Percentiles rank a stretch among this genome's conserved stretches.
Evolutionary conservation across 768 basidiomycete species (phyloP).

Genomic region (Boletus vinaceobasis): DNA sequence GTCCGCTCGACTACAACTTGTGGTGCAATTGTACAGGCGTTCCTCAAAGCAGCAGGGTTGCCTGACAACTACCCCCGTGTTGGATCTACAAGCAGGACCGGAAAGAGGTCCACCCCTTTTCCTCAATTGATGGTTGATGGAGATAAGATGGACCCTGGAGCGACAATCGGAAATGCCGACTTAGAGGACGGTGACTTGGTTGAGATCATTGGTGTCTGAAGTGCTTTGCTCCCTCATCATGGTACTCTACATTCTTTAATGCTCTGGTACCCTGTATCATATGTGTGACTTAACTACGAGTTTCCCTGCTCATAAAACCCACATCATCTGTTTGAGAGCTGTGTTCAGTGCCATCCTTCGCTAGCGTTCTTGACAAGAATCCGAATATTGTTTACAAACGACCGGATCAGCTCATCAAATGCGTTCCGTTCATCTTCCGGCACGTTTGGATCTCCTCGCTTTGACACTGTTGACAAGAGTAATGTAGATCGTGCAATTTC

Average conservation of each 20-base stretch:
- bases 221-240: constrained; percentile 1
- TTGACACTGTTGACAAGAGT: constrained; percentile 66
- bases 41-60: constrained; percentile 65
- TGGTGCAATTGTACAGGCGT: constrained; percentile 70
- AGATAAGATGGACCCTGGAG: constrained; percentile 58
- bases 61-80: constrained; percentile 46
- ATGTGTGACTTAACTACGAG: not conserved
- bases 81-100: constrained; percentile 36
- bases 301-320: not conserved
- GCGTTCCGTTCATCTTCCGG: constrained; percentile 64
- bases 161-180: constrained; percentile 63
- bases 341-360: constrained; percentile 41
- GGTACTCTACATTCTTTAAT: constrained; percentile 15
- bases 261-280: constrained; percentile 4
- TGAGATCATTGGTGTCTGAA: constrained; percentile 62
- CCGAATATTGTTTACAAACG: constrained; percentile 89
- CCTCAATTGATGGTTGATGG: constrained; percentile 61
- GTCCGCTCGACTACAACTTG: constrained; percentile 77
- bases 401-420: constrained; percentile 90
- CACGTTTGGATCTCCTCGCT: constrained; percentile 57
- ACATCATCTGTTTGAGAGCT: not conserved
- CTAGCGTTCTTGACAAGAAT: constrained; percentile 79
- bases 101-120: constrained; percentile 20
- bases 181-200: constrained; percentile 79
- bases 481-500: constrained; percentile 75